Evolutionary conservation across 306 rosid genomes (phyloP).

Genomic region (Vigna mungo): DNA sequence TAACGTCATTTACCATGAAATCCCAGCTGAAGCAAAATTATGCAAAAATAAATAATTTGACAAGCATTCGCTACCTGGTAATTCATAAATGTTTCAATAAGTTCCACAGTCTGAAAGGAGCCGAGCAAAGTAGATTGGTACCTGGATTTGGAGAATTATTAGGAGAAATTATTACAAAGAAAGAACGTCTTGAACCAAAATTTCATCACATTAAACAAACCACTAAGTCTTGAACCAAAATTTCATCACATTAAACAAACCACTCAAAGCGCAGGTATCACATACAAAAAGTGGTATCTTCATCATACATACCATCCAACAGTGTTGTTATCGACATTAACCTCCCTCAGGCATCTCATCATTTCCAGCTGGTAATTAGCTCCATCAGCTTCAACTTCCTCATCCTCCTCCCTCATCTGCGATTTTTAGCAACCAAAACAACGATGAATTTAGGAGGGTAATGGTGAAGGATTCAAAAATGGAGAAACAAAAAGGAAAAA

Average conservation of each 20-base stretch:
- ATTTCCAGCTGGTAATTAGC: constrained; percentile 99
- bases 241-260: too few relatives aligned
- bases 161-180: constrained; percentile 5
- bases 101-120: constrained; percentile 89
- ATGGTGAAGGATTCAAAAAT: neutral
- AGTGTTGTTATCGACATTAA: constrained; percentile 95
- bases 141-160: constrained; percentile 59
- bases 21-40: constrained; percentile 1
- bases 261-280: neutral
- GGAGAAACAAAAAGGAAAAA: constrained; percentile 8
- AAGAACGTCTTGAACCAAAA: neutral
- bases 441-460: neutral
- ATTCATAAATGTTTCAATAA: constrained; percentile 96
- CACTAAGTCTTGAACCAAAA: neutral
- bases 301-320: constrained; percentile 83
- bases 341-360: constrained; percentile 99
- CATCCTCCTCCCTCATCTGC: constrained; percentile 93
- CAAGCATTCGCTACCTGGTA: constrained; percentile 73
- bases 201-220: neutral
- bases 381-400: constrained; percentile 97
- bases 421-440: constrained; percentile 34
- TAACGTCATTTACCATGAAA: neutral
- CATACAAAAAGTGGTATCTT: neutral
- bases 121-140: constrained; percentile 95
- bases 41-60: neutral